Base-by-base conservation (phyloP, 2,329 filamentous ascomycete genomes). In the Aspergillus quadrilineatus region DNA sequence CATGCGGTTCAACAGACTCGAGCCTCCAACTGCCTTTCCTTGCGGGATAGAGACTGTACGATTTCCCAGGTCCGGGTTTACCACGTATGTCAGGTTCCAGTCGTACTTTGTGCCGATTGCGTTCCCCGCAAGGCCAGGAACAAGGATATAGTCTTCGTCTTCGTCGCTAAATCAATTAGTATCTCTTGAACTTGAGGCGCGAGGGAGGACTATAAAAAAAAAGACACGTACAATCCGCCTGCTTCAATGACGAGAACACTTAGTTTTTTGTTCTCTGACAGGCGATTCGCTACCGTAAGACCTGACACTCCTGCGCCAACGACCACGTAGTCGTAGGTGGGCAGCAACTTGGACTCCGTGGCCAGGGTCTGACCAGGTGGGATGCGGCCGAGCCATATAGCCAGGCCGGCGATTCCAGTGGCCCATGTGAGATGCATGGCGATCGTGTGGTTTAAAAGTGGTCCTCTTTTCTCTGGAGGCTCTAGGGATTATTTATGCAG, bases 1-100 rank as follows among this genome's bases (percentile, higher is more conserved):
- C 56, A 55, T 55, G 14, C 48, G 43, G 14, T 58, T 58, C 3
- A 58, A 28, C 2, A 47, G 15, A 30, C 52, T 55, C 9, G 52
- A 55, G 4, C 56, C 56, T 6, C 56, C 52, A 15, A 58, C 41
- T 17, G 32, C 47, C 28, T 55, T 52, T 3, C 52, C 56, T 29
- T 51, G 48, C 4, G 53, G 53, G 12, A 56, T 51, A 6, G 48
- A 7, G 6, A 50, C 9, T 12, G 41, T 10, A 17, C 56, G 56
- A n/a, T 50, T 47, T 10, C 26, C 47, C 1, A 29, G 12, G 4
- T 58, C 50, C 7, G 51, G 36, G 29, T 58, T 54, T 22, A 1
- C 1, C 39, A 30, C 41, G 15, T 53, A 55, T 10, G 56, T 58
- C 17, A 55, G 30, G 30, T 58, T 58, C 56, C 56, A 58, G 51